Evolutionary conservation across 164 flowering plant genomes (phyloP).

Genomic region (Macadamia integrifolia): DNA sequence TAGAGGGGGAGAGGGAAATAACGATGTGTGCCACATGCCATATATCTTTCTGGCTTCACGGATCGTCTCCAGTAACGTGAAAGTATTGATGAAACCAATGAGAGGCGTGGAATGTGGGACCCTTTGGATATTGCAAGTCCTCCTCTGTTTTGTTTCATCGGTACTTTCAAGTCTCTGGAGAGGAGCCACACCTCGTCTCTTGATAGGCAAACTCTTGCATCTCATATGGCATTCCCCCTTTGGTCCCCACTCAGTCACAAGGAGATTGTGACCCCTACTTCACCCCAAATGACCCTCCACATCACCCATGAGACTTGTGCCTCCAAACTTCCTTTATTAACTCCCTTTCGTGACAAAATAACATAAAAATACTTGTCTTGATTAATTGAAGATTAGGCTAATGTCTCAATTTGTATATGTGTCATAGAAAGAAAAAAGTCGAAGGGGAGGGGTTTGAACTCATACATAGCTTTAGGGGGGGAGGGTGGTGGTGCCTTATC

Average conservation of each 20-base stretch:
- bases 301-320: conserved; percentile 8
- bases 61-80: too few species aligned
- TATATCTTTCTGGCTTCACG: too few species aligned
- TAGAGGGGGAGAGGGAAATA: too few species aligned
- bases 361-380: not conserved
- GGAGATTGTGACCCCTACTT: conserved; percentile 11
- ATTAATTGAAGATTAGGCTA: not conserved
- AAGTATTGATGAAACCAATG: too few species aligned
- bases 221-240: not conserved
- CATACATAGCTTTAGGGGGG: not conserved
- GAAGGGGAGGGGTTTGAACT: not conserved
- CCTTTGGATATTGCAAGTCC: too few species aligned
- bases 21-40: too few species aligned
- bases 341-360: not conserved
- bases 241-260: conserved; percentile 4
- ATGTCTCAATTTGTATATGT: not conserved
- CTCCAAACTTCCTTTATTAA: not conserved
- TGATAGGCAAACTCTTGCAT: not conserved
- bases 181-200: too few species aligned
- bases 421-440: not conserved
- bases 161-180: too few species aligned
- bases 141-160: too few species aligned
- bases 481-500: conserved; percentile 5
- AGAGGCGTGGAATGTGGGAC: too few species aligned
- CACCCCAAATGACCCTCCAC: not conserved